phyloP scores from a whole-genome alignment of 1,139 yeast species.

The Taiozyma onychis region DNA sequence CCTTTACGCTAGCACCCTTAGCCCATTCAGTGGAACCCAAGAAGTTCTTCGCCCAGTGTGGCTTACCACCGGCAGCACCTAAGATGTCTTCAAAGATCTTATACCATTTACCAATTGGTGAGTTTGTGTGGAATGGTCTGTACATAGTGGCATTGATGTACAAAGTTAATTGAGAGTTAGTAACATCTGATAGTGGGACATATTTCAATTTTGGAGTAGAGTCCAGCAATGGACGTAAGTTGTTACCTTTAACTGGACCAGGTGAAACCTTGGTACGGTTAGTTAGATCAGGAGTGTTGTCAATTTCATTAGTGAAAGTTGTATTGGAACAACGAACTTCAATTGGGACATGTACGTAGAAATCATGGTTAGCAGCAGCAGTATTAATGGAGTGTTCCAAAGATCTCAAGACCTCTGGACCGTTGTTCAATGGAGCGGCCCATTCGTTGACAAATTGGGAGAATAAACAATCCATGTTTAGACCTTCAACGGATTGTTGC shows the following conservation, averaged over 20 bases:
- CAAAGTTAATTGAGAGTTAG: conserved; percentile 76
- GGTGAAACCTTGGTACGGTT: conserved; percentile 40
- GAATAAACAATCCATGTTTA: conserved; percentile 93
- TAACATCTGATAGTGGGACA: conserved; percentile 46
- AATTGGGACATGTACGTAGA: conserved; percentile 89
- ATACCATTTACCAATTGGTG: conserved; percentile 79
- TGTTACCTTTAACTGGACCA: conserved; percentile 85
- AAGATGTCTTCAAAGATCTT: conserved; percentile 74
- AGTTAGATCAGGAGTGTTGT: conserved; percentile 27
- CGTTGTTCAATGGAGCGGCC: conserved; percentile 82
- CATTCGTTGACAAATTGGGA: conserved; percentile 95
- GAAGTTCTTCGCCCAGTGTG: conserved; percentile 99
- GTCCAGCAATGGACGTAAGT: conserved; percentile 74
- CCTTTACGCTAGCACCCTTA: conserved; percentile 27
- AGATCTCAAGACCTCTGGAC: conserved; percentile 63
- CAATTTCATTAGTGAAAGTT: conserved; percentile 38
- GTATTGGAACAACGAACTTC: conserved; percentile 93
- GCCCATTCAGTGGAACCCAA: conserved; percentile 51
- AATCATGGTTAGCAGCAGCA: conserved; percentile 58
- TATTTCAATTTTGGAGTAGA: conserved; percentile 65
- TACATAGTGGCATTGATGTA: conserved; percentile 94
- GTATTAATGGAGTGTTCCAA: conserved; percentile 54
- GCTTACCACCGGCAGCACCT: conserved; percentile 80
- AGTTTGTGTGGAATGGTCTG: conserved; percentile 77
- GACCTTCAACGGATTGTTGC: conserved; percentile 77